Percentiles rank a stretch among this genome's conserved stretches.
These are phyloP conservation scores for Diaporthe nobilis DNA, from an alignment of 2,329 filamentous ascomycete genomes.

Conservation along the genomic window DNA sequence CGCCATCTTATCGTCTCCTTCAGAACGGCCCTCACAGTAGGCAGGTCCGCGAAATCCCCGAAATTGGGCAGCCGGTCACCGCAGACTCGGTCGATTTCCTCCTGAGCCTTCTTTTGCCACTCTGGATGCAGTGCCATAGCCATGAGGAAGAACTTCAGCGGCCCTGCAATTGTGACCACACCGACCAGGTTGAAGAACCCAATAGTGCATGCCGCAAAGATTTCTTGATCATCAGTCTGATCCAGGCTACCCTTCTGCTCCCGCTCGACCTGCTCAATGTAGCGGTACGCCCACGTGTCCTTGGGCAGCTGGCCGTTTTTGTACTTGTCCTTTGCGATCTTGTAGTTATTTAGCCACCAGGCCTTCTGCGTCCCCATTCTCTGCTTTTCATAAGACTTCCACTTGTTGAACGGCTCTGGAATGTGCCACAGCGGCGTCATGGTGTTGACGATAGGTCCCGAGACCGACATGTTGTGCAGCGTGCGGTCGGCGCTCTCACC, in stretches of 20 bases:
- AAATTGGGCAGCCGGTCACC: slow-evolving; percentile 67
- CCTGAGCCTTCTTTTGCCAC: slow-evolving; percentile 67
- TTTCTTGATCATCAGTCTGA: slow-evolving; percentile 59
- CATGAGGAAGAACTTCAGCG: slow-evolving; percentile 66
- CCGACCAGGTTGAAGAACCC: slow-evolving; percentile 67
- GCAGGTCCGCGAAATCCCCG: slow-evolving; percentile 64
- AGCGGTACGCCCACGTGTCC: slow-evolving; percentile 64
- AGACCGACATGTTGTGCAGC: slow-evolving; percentile 66
- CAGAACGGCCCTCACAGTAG: slow-evolving; percentile 67
- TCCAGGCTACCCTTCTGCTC: slow-evolving; percentile 57
- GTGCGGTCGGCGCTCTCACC: slow-evolving; percentile 63
- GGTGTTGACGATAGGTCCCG: slow-evolving; percentile 65
- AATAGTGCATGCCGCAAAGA: slow-evolving; percentile 65
- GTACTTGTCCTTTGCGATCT: slow-evolving; percentile 58
- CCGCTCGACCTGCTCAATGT: slow-evolving; percentile 59
- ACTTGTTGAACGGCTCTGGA: slow-evolving; percentile 60
- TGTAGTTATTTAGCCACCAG: slow-evolving; percentile 62
- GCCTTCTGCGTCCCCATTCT: slow-evolving; percentile 59
- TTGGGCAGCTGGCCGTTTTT: slow-evolving; percentile 56
- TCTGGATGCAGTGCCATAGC: slow-evolving; percentile 66
- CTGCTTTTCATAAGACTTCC: slow-evolving; percentile 61
- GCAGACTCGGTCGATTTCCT: slow-evolving; percentile 70
- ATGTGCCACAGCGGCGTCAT: slow-evolving; percentile 63
- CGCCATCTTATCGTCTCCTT: slow-evolving; percentile 73
- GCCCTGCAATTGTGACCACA: slow-evolving; percentile 64